A percentile compares a stretch with the other conserved stretches of the same genome.
Conservation (phyloP, 192 early-diverging fungal genomes). For the Rhizoclosmatium globosum region DNA sequence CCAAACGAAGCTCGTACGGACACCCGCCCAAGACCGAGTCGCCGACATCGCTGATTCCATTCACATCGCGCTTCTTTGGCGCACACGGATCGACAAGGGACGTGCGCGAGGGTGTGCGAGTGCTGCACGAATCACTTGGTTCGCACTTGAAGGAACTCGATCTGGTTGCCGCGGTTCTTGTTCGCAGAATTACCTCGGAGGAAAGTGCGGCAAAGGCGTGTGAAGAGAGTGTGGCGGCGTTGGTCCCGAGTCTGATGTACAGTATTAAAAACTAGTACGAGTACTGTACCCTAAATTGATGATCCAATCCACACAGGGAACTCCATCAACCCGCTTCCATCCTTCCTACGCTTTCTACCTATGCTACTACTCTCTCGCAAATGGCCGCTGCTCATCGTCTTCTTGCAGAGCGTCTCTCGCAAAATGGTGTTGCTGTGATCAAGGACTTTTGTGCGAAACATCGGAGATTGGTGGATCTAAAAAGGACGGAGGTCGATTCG, state of each 20-base stretch:
- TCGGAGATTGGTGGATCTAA: slow-evolving; percentile 31
- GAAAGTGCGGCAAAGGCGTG: not conserved
- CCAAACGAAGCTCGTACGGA: slow-evolving; percentile 9
- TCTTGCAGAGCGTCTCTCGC: slow-evolving; percentile 47
- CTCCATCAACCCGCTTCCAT: slow-evolving; percentile 8
- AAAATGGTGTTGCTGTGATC: slow-evolving; percentile 38
- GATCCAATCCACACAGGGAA: not conserved
- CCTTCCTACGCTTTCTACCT: not conserved
- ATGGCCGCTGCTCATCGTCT: slow-evolving; percentile 42
- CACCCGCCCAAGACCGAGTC: slow-evolving; percentile 40
- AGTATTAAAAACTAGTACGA: not conserved
- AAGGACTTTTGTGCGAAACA: slow-evolving; percentile 45
- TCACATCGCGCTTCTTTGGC: no score
- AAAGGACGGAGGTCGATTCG: slow-evolving; percentile 47
- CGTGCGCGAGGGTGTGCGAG: not conserved
- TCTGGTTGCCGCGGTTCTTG: not conserved
- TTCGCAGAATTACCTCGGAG: not conserved
- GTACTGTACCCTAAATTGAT: not conserved
- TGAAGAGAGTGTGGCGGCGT: not conserved
- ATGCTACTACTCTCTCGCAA: not conserved
- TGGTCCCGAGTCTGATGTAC: not conserved
- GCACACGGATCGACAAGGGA: no score
- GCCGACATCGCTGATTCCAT: not conserved
- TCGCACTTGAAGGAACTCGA: slow-evolving; percentile 21
- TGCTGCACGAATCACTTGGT: not conserved